A percentile compares a stretch with the other conserved stretches of the same genome.
Evolutionary conservation across 139 green algal genomes (phyloP).

Genomic region (Spirogloea muscicola): DNA sequence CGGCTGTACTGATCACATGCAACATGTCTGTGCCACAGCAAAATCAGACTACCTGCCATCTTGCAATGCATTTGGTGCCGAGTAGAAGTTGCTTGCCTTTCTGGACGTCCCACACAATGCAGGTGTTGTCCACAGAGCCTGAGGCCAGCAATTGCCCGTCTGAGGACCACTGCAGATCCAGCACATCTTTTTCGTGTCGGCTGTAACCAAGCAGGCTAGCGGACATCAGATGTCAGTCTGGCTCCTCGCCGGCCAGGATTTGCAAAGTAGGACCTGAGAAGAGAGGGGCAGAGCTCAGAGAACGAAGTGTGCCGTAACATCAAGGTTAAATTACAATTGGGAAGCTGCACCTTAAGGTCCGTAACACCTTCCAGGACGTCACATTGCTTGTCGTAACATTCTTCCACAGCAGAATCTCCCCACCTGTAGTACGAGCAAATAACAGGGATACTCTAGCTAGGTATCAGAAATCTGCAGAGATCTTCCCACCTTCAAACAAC

Average conservation of each 20-base stretch:
- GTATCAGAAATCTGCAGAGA: background rate
- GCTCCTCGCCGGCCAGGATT: background rate
- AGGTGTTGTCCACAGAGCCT: slow-evolving; percentile 77
- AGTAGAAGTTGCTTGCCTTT: no score
- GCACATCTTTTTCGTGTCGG: slow-evolving; percentile 69
- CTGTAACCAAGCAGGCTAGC: slow-evolving; percentile 2
- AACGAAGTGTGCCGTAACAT: background rate
- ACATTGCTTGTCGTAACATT: background rate
- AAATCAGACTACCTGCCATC: no score
- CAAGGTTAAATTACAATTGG: background rate
- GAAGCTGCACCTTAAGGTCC: background rate
- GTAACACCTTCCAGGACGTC: slow-evolving; percentile 2
- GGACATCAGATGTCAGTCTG: background rate
- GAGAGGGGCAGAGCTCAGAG: no score
- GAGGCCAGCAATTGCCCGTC: slow-evolving; percentile 71
- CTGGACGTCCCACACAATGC: slow-evolving; percentile 52
- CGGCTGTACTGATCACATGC: no score
- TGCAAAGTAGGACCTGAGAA: no score
- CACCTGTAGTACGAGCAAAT: background rate
- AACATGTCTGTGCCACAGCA: no score
- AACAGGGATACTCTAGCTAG: background rate
- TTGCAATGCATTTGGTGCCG: no score
- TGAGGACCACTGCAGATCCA: slow-evolving; percentile 81
- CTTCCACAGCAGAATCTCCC: slow-evolving; percentile 21
- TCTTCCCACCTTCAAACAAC: background rate